Conservation (phyloP, 2,329 filamentous ascomycete genomes). For the Exophiala lecanii-corni region DNA sequence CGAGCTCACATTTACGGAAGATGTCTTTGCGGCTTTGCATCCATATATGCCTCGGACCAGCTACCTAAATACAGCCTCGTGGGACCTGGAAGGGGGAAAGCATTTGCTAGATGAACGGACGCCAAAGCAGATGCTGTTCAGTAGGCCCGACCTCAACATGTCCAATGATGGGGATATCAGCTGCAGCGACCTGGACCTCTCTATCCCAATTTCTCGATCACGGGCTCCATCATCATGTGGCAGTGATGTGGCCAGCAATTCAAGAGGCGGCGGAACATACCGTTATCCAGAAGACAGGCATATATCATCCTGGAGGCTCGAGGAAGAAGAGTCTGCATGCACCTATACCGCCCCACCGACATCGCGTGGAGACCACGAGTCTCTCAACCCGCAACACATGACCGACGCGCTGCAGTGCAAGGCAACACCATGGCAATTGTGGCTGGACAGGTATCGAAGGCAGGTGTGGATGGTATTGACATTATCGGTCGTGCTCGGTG, state of each 20-base stretch:
- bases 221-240: too few species aligned
- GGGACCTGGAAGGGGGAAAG: background rate
- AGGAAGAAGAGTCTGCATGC: background rate
- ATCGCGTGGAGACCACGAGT: background rate
- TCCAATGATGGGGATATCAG: too few species aligned
- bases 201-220: too few species aligned
- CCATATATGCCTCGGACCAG: background rate
- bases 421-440: background rate
- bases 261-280: background rate
- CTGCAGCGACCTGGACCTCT: too few species aligned
- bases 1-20: constrained; percentile 3
- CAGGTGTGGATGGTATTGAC: constrained; percentile 13
- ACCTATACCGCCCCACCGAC: too few species aligned
- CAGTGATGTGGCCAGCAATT: background rate
- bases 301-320: background rate
- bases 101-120: background rate
- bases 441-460: constrained; percentile 7
- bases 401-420: background rate
- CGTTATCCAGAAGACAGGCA: background rate
- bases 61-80: background rate
- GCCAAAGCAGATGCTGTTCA: background rate
- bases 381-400: background rate
- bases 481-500: background rate
- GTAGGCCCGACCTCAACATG: background rate
- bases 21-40: constrained; percentile 9